Conservation (phyloP, 2,329 filamentous ascomycete genomes). For the Dactylellina leptospora region DNA sequence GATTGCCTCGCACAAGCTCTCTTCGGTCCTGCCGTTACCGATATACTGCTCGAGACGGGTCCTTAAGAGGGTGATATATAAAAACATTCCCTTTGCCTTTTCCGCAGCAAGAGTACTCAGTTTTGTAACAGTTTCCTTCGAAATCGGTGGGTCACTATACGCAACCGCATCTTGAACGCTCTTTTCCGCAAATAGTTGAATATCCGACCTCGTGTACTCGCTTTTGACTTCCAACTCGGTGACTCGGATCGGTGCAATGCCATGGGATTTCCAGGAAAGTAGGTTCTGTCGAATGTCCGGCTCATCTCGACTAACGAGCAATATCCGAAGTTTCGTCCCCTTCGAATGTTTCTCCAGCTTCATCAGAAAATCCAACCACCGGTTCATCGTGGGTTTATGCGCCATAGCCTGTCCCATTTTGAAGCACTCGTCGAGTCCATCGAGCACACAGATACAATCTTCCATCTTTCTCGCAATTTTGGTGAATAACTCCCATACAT, state of each 20-base stretch:
- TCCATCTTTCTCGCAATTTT: conserved; percentile 16
- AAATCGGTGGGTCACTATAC: conserved; percentile 28
- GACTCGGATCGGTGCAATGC: conserved; percentile 1
- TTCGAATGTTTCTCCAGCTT: conserved; percentile 22
- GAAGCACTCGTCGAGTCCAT: conserved; percentile 53
- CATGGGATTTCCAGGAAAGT: conserved; percentile 10
- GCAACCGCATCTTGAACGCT: conserved; percentile 28
- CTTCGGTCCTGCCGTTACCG: conserved; percentile 11
- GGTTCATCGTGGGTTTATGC: conserved; percentile 31
- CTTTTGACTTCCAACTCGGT: conserved; percentile 36
- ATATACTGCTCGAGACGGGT: conserved; percentile 39
- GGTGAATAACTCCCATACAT: conserved; percentile 48
- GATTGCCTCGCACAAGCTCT: conserved; percentile 30
- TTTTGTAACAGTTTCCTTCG: conserved; percentile 22
- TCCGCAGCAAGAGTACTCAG: conserved; percentile 22
- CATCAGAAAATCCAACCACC: conserved; percentile 40
- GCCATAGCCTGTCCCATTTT: conserved; percentile 18
- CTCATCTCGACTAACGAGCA: conserved; percentile 48
- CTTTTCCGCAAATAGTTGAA: conserved; percentile 18
- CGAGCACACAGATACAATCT: conserved; percentile 44
- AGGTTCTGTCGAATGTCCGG: conserved; percentile 38
- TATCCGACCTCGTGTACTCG: conserved; percentile 40
- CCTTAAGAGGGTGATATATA: conserved; percentile 37
- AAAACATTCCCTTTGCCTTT: conserved; percentile 49
- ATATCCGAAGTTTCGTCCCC: conserved; percentile 22